phyloP scores from a whole-genome alignment of 2,329 filamentous ascomycete genomes.

The Ophioceras dolichostomum region DNA sequence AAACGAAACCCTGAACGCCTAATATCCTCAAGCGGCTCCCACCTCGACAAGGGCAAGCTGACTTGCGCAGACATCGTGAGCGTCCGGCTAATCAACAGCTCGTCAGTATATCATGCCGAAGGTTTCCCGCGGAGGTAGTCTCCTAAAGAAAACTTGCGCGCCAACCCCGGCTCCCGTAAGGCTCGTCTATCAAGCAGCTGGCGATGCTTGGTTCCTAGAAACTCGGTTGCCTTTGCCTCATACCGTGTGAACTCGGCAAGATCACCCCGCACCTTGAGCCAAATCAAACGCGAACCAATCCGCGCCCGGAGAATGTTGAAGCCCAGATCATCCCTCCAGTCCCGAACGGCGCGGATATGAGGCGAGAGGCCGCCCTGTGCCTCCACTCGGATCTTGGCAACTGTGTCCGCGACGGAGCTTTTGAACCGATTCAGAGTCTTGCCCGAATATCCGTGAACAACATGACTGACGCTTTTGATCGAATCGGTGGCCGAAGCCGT shows the following conservation, averaged over 20 bases:
- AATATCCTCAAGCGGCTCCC: no score
- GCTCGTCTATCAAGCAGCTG: slow-evolving; percentile 1
- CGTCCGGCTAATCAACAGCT: no score
- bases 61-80: no score
- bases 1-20: no score
- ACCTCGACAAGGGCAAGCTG: no score
- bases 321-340: slow-evolving; percentile 32
- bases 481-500: background rate
- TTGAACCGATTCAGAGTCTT: background rate
- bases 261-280: slow-evolving; percentile 40
- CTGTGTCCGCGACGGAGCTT: background rate
- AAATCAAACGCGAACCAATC: slow-evolving; percentile 42
- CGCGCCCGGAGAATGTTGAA: slow-evolving; percentile 32
- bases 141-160: background rate
- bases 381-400: background rate
- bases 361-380: background rate
- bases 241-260: slow-evolving; percentile 31
- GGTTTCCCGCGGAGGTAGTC: background rate
- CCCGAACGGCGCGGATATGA: background rate
- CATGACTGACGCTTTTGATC: background rate
- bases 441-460: background rate
- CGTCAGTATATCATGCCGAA: background rate
- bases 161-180: background rate
- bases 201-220: slow-evolving; percentile 17
- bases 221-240: slow-evolving; percentile 22